Conservation (phyloP, 495 filamentous ascomycete species). For the Penicillium samsonianum region DNA sequence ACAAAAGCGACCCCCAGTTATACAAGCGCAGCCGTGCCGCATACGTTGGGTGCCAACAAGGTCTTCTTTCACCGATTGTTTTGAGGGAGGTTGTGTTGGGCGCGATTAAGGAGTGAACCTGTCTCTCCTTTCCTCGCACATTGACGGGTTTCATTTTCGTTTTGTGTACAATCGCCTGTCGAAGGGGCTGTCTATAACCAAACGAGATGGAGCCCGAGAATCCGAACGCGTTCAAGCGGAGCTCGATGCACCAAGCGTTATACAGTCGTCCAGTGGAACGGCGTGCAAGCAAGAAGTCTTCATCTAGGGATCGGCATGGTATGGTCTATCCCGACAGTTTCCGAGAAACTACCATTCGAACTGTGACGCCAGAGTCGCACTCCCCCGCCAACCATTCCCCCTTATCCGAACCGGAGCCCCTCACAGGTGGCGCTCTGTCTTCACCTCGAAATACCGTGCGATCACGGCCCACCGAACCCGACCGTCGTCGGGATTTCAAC, state of each 20-base stretch:
- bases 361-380: constrained; percentile 50
- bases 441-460: constrained; percentile 46
- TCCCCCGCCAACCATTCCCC: constrained; percentile 40
- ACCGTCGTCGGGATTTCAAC: constrained; percentile 34
- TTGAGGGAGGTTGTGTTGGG: constrained; percentile 27
- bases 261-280: constrained; percentile 51
- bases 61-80: constrained; percentile 16
- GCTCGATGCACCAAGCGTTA: constrained; percentile 45
- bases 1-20: constrained; percentile 40
- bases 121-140: constrained; percentile 13
- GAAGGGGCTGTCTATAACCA: constrained; percentile 14
- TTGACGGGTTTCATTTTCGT: constrained; percentile 31
- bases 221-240: constrained; percentile 45
- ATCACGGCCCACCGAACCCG: constrained; percentile 35
- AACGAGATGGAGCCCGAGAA: constrained; percentile 49
- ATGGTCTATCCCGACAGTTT: constrained; percentile 57
- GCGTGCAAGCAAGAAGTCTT: constrained; percentile 55
- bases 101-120: constrained; percentile 11
- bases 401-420: constrained; percentile 42
- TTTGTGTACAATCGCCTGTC: constrained; percentile 17
- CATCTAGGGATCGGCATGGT: constrained; percentile 54
- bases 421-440: constrained; percentile 37
- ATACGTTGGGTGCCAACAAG: constrained; percentile 26
- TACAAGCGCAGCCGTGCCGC: constrained; percentile 38
- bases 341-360: constrained; percentile 48